Evolutionary conservation across 2,329 filamentous ascomycete species (phyloP).

Genomic region (Aureobasidium namibiae): DNA sequence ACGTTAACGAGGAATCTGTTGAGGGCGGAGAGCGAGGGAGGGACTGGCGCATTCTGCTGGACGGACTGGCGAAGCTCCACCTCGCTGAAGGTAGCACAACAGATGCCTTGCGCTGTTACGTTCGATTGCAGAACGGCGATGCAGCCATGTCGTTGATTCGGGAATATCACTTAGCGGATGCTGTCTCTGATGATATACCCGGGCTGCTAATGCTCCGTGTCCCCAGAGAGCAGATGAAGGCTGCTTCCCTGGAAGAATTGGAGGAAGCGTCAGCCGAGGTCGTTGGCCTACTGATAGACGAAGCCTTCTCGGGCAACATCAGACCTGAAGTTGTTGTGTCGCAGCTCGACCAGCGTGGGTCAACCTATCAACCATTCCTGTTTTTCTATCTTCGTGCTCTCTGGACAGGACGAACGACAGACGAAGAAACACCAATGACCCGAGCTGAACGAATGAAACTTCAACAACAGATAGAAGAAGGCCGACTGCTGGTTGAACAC

Average conservation of each 20-base stretch:
- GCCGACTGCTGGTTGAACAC: constrained; percentile 62
- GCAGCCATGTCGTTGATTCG: constrained; percentile 78
- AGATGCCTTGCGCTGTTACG: constrained; percentile 82
- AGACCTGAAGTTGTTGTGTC: constrained; percentile 66
- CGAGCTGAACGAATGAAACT: constrained; percentile 20
- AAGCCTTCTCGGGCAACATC: constrained; percentile 83
- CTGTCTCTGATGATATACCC: constrained; percentile 81
- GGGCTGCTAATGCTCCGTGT: constrained; percentile 84
- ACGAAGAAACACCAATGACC: constrained; percentile 23
- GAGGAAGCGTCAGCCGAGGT: constrained; percentile 75
- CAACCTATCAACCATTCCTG: constrained; percentile 58
- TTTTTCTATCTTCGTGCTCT: constrained; percentile 87
- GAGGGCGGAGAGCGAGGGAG: constrained; percentile 63
- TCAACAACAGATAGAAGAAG: constrained; percentile 39
- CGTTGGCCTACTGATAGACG: constrained; percentile 77
- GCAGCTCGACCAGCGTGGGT: constrained; percentile 61
- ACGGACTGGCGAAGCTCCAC: constrained; percentile 75
- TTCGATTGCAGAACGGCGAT: constrained; percentile 85
- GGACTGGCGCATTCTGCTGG: constrained; percentile 87
- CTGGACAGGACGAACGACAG: constrained; percentile 67
- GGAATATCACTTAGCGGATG: constrained; percentile 82
- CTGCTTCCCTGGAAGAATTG: constrained; percentile 61
- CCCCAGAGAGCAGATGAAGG: constrained; percentile 57
- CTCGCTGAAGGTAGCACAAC: constrained; percentile 71
- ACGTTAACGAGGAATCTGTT: constrained; percentile 66